Percentiles rank a stretch among this genome's conserved stretches.
Evolutionary conservation across 2,329 filamentous ascomycete species (phyloP).

Genomic region (Zymoseptoria crescenta): DNA sequence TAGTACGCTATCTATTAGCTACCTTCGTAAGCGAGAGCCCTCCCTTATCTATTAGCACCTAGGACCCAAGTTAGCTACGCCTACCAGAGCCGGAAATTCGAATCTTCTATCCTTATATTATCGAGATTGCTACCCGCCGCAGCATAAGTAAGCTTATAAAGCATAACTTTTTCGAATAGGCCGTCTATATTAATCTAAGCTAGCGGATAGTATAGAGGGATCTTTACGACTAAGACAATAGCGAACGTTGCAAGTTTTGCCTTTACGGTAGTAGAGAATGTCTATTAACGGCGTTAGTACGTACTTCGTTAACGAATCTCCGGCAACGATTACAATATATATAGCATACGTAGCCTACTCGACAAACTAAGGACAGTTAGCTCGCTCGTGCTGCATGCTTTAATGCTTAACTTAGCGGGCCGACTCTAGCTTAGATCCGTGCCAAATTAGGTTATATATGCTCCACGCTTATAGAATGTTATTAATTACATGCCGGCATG

Average conservation of each 20-base stretch:
- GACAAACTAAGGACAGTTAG: not conserved
- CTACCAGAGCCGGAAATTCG: not conserved
- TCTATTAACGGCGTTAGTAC: not conserved
- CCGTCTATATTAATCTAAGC: not conserved
- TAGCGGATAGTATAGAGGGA: not conserved
- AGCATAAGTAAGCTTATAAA: not conserved
- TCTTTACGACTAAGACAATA: not conserved
- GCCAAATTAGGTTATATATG: no score
- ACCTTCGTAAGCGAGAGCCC: not conserved
- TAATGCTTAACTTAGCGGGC: no score
- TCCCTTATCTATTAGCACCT: not conserved
- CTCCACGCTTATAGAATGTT: no score
- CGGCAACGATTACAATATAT: no score
- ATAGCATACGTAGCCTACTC: not conserved
- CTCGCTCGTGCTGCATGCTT: no score
- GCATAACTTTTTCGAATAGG: not conserved
- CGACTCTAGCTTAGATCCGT: no score
- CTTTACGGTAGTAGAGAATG: not conserved
- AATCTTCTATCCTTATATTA: not conserved
- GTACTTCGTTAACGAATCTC: not conserved
- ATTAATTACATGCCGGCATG: no score
- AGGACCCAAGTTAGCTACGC: not conserved
- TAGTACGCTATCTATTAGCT: not conserved
- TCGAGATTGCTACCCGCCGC: not conserved
- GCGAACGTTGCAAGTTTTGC: not conserved